Evolutionary conservation across 805 yeast species (phyloP).

Genomic region (Yamadazyma olivae): DNA sequence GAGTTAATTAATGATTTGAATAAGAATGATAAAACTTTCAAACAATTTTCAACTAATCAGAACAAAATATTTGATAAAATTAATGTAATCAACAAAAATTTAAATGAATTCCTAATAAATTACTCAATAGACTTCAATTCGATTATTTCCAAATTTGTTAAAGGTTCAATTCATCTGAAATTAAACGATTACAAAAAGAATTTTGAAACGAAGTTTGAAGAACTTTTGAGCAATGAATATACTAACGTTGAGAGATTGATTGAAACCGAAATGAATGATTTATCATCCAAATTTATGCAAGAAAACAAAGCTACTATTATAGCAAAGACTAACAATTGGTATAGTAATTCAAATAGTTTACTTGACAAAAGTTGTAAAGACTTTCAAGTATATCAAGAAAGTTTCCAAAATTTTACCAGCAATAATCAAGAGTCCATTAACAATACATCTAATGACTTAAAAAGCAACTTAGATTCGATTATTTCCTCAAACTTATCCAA

Average conservation of each 20-base stretch:
- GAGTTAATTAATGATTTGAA: slow-evolving; percentile 10
- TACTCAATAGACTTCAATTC: slow-evolving; percentile 6
- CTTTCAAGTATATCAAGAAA: slow-evolving; percentile 7
- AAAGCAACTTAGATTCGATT: slow-evolving; percentile 3
- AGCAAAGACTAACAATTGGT: slow-evolving; percentile 7
- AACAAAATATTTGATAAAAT: slow-evolving; percentile 6
- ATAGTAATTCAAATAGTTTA: background rate
- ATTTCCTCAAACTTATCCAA: slow-evolving; percentile 8
- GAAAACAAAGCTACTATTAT: slow-evolving; percentile 6
- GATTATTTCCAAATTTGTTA: slow-evolving; percentile 4
- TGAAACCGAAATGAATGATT: slow-evolving; percentile 8
- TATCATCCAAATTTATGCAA: slow-evolving; percentile 7
- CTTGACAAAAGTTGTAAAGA: slow-evolving; percentile 3
- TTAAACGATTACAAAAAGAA: slow-evolving; percentile 2
- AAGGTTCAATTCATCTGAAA: slow-evolving; percentile 1
- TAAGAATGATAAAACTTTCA: slow-evolving; percentile 10
- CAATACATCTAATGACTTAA: slow-evolving; percentile 5
- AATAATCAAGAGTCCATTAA: slow-evolving; percentile 8
- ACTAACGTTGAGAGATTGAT: slow-evolving; percentile 6
- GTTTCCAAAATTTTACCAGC: slow-evolving; percentile 4
- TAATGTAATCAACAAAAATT: slow-evolving; percentile 4
- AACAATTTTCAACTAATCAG: slow-evolving; percentile 9
- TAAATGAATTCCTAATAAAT: slow-evolving; percentile 8
- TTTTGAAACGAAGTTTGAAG: slow-evolving; percentile 7
- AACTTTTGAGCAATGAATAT: slow-evolving; percentile 3